Percentiles rank a stretch among this genome's conserved stretches.
These are phyloP conservation scores for Clarireedia homoeocarpa DNA, from an alignment of 2,329 filamentous ascomycete genomes.

Conservation along the genomic window DNA sequence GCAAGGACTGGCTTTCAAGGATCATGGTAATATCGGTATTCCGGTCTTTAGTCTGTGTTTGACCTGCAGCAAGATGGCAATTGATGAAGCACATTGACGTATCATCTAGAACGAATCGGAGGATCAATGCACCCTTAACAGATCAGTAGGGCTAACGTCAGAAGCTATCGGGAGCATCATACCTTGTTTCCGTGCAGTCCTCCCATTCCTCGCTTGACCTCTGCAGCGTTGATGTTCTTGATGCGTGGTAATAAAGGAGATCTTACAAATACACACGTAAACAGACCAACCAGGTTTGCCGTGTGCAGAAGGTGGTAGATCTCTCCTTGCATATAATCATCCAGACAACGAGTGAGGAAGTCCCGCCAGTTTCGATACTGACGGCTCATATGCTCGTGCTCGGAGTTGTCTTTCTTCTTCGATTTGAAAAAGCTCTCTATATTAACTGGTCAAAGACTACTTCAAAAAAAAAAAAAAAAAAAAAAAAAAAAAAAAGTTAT, in stretches of 20 bases:
- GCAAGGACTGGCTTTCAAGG: constrained; percentile 71
- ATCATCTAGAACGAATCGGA: constrained; percentile 91
- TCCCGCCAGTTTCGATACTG: constrained; percentile 97
- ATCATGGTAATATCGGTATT: constrained; percentile 92
- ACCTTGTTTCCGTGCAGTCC: constrained; percentile 91
- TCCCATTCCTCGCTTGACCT: constrained; percentile 94
- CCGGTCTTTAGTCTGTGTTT: constrained; percentile 79
- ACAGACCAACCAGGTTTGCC: constrained; percentile 83
- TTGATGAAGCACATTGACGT: constrained; percentile 94
- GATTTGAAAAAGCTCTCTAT: constrained; percentile 78
- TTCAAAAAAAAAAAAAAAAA: not conserved
- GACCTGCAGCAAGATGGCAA: constrained; percentile 91
- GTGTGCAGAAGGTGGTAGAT: constrained; percentile 83
- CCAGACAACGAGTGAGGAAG: constrained; percentile 72
- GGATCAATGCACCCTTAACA: constrained; percentile 65
- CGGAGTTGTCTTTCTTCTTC: constrained; percentile 73
- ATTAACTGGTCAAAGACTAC: constrained; percentile 23
- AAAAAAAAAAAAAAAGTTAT: not conserved
- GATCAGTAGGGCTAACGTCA: constrained; percentile 10
- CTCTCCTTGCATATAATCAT: constrained; percentile 75
- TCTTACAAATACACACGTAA: constrained; percentile 93
- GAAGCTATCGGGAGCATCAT: not conserved
- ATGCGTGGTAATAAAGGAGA: constrained; percentile 69
- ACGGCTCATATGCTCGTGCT: constrained; percentile 89
- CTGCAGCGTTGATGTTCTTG: constrained; percentile 66